A percentile compares a stretch with the other conserved stretches of the same genome.
phyloP scores from a whole-genome alignment of 306 rosid species.

The Castanea mollissima region DNA sequence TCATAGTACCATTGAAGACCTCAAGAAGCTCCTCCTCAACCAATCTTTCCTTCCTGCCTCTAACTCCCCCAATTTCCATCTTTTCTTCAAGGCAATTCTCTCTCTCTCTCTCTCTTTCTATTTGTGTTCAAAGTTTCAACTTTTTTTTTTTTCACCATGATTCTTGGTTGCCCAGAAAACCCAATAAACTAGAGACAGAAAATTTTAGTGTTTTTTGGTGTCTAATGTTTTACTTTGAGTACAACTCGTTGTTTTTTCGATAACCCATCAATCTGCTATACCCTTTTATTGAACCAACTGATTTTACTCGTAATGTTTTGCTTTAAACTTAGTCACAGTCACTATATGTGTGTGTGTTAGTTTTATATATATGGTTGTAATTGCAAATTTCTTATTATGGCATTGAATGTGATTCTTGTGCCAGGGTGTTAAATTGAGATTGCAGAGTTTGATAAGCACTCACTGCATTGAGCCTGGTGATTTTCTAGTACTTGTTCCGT shows the following conservation, averaged over 20 bases:
- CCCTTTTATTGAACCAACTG: background rate
- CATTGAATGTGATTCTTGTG: constrained; percentile 10
- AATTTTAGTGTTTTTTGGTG: background rate
- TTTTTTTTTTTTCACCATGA: background rate
- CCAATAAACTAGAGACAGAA: too few species aligned
- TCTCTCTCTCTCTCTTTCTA: background rate
- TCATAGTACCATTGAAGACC: constrained; percentile 42
- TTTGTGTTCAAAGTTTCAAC: too few species aligned
- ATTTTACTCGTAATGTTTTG: background rate
- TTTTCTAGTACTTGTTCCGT: constrained; percentile 71
- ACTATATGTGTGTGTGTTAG: background rate
- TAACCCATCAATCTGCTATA: background rate
- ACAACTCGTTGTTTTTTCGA: background rate
- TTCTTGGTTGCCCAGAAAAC: background rate
- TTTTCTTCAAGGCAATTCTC: constrained; percentile 59
- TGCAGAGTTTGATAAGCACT: constrained; percentile 40
- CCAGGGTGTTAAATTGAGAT: constrained; percentile 72
- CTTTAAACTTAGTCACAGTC: background rate
- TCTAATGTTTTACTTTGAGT: background rate
- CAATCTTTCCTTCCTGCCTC: constrained; percentile 59
- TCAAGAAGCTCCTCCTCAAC: constrained; percentile 71
- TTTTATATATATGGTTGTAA: background rate
- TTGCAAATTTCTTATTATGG: background rate
- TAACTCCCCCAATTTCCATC: constrained; percentile 67
- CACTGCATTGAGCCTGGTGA: constrained; percentile 39